phyloP scores from a whole-genome alignment of 106 monocot genomes.

The Amphibolis antarctica region DNA sequence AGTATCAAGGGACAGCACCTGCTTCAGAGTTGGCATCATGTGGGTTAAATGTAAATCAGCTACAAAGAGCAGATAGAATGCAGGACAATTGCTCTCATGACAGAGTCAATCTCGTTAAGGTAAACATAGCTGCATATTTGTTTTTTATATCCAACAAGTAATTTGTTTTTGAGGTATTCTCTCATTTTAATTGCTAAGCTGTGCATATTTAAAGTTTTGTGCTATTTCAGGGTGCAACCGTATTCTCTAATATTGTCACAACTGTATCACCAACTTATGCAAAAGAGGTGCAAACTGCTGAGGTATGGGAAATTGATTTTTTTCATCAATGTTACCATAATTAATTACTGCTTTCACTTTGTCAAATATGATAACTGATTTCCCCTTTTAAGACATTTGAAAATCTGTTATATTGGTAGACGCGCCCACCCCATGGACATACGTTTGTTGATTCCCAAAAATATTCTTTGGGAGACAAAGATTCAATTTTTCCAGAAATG shows the following conservation, averaged over 20 bases:
- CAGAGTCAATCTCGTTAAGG: conserved; percentile 77
- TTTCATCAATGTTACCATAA: background rate
- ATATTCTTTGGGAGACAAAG: too few relatives aligned
- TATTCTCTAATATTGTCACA: conserved; percentile 93
- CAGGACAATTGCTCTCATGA: conserved; percentile 71
- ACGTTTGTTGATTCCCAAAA: too few relatives aligned
- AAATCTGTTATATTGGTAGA: too few relatives aligned
- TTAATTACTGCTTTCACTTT: background rate
- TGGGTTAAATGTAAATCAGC: conserved; percentile 66
- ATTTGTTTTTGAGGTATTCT: background rate
- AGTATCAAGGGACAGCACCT: conserved; percentile 69
- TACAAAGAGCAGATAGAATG: conserved; percentile 77
- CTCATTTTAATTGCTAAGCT: background rate
- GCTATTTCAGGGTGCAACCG: conserved; percentile 68
- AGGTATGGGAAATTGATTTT: conserved; percentile 36
- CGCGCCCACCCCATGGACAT: too few relatives aligned
- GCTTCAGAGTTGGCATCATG: conserved; percentile 75
- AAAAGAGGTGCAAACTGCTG: conserved; percentile 61
- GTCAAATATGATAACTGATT: too few relatives aligned
- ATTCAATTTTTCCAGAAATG: too few relatives aligned
- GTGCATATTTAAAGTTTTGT: background rate
- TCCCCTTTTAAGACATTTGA: too few relatives aligned
- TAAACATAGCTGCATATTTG: conserved; percentile 13
- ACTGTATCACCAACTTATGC: conserved; percentile 98
- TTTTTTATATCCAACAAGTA: background rate